Percentiles rank a stretch among this genome's conserved stretches.
These are phyloP conservation scores for Oryza punctata DNA, from an alignment of 176 grass and related monocot genomes.

Conservation along the genomic window DNA sequence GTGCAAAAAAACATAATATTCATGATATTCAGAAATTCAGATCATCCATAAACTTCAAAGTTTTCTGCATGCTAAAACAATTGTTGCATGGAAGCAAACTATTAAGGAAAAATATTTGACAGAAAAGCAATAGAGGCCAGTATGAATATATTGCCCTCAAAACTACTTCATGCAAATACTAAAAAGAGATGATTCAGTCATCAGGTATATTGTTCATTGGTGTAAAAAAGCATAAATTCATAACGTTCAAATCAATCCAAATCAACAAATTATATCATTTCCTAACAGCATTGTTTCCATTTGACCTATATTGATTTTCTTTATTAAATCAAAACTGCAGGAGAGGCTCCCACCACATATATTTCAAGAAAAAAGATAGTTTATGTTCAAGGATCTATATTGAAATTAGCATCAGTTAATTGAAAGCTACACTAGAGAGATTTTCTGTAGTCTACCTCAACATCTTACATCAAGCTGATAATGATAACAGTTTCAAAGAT, in stretches of 20 bases:
- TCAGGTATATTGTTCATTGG: not conserved
- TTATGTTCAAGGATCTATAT: not conserved
- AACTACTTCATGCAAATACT: not conserved
- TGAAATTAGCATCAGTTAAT: not conserved
- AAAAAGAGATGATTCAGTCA: not conserved
- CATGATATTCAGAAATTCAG: not conserved
- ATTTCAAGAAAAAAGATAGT: not conserved
- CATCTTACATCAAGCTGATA: not conserved
- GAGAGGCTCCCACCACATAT: not conserved
- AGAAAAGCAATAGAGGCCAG: not conserved
- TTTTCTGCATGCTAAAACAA: conserved; percentile 23
- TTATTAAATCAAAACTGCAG: not conserved
- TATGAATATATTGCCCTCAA: conserved; percentile 8
- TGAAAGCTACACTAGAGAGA: not conserved
- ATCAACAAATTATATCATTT: conserved; percentile 3
- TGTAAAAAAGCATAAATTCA: not conserved
- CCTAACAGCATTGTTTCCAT: not conserved
- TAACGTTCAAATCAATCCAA: conserved; percentile 1
- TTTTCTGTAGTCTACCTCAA: not conserved
- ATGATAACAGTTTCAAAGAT: not conserved
- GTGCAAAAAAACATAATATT: not conserved
- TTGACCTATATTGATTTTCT: not conserved
- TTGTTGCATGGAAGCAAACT: not conserved
- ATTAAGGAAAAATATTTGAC: conserved; percentile 1
- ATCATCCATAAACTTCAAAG: not conserved